Percentiles rank a stretch among this genome's conserved stretches.
phyloP scores from a whole-genome alignment of 140 eudicot genomes.

The Anethum foeniculum region DNA sequence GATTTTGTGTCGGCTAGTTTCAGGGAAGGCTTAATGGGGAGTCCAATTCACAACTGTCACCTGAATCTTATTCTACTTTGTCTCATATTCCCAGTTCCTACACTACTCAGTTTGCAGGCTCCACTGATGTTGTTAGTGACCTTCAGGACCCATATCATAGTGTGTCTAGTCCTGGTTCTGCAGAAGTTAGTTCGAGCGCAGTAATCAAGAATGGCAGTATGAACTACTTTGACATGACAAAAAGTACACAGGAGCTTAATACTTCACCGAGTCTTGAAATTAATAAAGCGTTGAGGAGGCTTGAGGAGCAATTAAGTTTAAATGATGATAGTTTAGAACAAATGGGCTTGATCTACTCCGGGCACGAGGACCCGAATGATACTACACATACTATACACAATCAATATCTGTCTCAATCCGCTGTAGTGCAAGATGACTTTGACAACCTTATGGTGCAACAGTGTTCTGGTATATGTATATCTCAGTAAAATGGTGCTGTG shows the following conservation, averaged over 20 bases:
- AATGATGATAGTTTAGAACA: conserved; percentile 51
- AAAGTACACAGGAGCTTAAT: conserved; percentile 25
- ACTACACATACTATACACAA: conserved; percentile 29
- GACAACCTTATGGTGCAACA: conserved; percentile 29
- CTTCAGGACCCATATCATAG: conserved; percentile 42
- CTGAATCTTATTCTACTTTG: conserved; percentile 41
- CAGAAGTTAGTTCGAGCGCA: conserved; percentile 63
- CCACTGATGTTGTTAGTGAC: conserved; percentile 34
- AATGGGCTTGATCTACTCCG: conserved; percentile 26
- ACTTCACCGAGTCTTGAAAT: conserved; percentile 39
- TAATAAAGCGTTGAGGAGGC: conserved; percentile 54
- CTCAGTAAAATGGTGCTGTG: conserved; percentile 12
- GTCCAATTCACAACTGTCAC: conserved; percentile 32
- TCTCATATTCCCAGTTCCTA: conserved; percentile 53
- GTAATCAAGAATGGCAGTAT: conserved; percentile 34
- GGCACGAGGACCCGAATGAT: conserved; percentile 36
- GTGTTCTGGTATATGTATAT: conserved; percentile 44
- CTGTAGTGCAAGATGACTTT: conserved; percentile 30
- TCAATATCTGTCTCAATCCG: conserved; percentile 24
- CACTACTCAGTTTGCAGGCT: conserved; percentile 40
- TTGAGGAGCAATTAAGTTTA: conserved; percentile 83
- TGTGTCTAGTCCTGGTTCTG: conserved; percentile 63
- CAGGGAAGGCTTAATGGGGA: conserved; percentile 62
- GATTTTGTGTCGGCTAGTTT: neutral
- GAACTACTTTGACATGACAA: conserved; percentile 27